Base-by-base conservation (phyloP, 2,329 filamentous ascomycete species). In the Aspergillus udagawae region DNA sequence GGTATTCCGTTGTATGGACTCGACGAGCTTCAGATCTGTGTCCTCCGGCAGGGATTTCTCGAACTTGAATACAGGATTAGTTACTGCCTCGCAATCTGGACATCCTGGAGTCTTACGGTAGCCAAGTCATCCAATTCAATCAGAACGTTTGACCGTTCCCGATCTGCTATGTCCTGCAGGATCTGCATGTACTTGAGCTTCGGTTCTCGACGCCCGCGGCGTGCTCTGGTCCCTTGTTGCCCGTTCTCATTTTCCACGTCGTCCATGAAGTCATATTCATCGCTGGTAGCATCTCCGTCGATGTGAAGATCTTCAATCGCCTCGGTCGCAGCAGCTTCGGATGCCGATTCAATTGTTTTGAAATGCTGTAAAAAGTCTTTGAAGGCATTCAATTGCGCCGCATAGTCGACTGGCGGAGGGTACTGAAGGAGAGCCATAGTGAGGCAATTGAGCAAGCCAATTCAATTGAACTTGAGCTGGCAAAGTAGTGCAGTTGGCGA, bases 211-310 rank as follows among this genome's bases (percentile, higher is more conserved):
- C 76, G 77, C 62, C 73, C 78, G 64, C 78, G 79, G 70, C 76
- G 80, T 50, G 82, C 76, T 63, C 78, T 77, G 56, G 68, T 67
- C 53, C 76, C 80, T 23, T 68, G 68, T 59, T 73, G 72, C 27
- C 71, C 70, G 42, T 70, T 67, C 59, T 80, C 78, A 53, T 85
- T 84, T 61, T 90, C 87, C 60, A 86, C 84, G 66, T 92, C 89
- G 71, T 96, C 91, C 86, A 96, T 91, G 70, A 95, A 90, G 69
- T 97, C 92, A 73, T 96, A 91, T 68, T 96, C 91, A 69, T 96
- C 92, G 75, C 88, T 92, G 45, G 90, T 82, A 65, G 89, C 89
- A 76, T 95, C 89, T 70, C 91, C 92, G 73, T 92, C 89, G 63
- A 99, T 89, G 69, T 89, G 89, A 67, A 99, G 86, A 64, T 88